A percentile compares a stretch with the other conserved stretches of the same genome.
Evolutionary conservation across 1,284 basidiomycete genomes (phyloP).

Genomic region (Ganoderma meredithae): DNA sequence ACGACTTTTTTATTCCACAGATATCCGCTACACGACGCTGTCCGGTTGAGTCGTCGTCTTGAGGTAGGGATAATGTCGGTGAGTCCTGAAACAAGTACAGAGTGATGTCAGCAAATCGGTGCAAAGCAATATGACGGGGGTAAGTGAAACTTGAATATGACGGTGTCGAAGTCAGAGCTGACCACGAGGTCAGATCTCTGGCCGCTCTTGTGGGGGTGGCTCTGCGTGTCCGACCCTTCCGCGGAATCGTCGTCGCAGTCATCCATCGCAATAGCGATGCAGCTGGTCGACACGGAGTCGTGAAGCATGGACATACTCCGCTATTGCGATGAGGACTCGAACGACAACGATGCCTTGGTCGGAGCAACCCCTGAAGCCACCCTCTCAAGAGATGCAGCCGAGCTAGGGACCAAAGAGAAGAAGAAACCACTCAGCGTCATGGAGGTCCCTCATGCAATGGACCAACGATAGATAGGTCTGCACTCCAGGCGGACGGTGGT

Average conservation of each 20-base stretch:
- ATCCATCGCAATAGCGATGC: constrained; percentile 73
- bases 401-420: background rate
- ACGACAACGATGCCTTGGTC: constrained; percentile 50
- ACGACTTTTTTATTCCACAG: background rate
- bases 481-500: background rate
- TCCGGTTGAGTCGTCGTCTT: background rate
- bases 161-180: background rate
- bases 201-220: constrained; percentile 11
- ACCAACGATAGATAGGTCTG: background rate
- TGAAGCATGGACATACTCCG: constrained; percentile 37
- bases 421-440: constrained; percentile 10
- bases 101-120: background rate
- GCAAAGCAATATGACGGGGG: background rate
- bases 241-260: constrained; percentile 64
- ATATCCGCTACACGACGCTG: background rate
- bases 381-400: background rate
- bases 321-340: constrained; percentile 46
- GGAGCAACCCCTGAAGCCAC: constrained; percentile 13
- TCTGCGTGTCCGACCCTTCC: constrained; percentile 26
- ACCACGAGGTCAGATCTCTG: background rate
- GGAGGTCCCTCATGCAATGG: background rate
- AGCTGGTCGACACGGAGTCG: constrained; percentile 39
- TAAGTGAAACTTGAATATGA: background rate
- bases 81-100: too few species aligned
- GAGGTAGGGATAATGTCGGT: background rate